A percentile compares a stretch with the other conserved stretches of the same genome.
phyloP scores from a whole-genome alignment of 148 eudicot genomes.

The Pharnaceum exiguum region DNA sequence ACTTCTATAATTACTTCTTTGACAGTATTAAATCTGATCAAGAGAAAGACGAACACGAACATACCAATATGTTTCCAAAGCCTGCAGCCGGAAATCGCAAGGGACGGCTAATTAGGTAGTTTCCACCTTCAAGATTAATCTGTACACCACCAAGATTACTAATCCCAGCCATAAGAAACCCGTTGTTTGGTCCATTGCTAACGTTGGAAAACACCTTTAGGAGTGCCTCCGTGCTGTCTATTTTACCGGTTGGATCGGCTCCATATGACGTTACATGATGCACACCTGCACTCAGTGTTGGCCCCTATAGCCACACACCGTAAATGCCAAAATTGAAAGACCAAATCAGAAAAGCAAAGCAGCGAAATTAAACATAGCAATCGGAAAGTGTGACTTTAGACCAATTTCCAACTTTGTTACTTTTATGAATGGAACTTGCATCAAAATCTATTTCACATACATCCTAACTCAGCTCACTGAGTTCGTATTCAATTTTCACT shows the following conservation, averaged over 20 bases:
- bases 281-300: conserved; percentile 22
- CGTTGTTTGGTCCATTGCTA: conserved; percentile 22
- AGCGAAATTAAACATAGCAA: too few relatives aligned
- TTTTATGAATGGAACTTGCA: too few relatives aligned
- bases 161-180: conserved; percentile 40
- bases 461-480: too few relatives aligned
- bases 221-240: conserved; percentile 65
- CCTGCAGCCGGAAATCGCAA: conserved; percentile 43
- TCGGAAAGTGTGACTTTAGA: too few relatives aligned
- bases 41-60: background rate
- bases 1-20: background rate
- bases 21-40: background rate
- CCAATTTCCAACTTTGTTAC: too few relatives aligned
- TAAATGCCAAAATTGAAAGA: background rate
- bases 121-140: conserved; percentile 74
- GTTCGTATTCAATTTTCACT: too few relatives aligned
- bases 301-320: conserved; percentile 5
- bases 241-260: conserved; percentile 75
- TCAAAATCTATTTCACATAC: too few relatives aligned
- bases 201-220: conserved; percentile 56
- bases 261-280: conserved; percentile 68
- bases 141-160: conserved; percentile 66
- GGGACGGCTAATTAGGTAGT: conserved; percentile 62
- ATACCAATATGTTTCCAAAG: conserved; percentile 70
- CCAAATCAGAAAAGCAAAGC: background rate